Conservation (phyloP, 2,329 filamentous ascomycete species). For the Phyllosticta citrichinensis region DNA sequence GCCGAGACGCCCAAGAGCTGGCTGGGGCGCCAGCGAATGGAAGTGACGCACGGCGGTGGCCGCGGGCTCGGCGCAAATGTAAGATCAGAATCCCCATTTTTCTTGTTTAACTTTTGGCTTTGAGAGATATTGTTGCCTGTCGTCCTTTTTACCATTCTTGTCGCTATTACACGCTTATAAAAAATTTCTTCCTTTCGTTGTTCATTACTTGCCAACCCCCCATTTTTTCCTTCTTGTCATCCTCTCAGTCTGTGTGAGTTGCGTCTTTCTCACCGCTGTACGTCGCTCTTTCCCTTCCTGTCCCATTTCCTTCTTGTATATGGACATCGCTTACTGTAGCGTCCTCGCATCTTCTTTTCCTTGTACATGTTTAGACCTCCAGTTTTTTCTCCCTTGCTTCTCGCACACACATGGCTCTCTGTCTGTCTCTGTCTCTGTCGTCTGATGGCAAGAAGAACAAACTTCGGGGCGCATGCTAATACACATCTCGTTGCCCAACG, state of each 20-base stretch:
- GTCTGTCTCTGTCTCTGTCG: not conserved
- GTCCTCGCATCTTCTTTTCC: not conserved
- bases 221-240: not conserved
- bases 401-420: not conserved
- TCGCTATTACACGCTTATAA: not conserved
- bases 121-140: not conserved
- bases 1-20: slow-evolving; percentile 70
- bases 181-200: not conserved
- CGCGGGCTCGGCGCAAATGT: slow-evolving; percentile 8
- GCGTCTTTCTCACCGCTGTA: not conserved
- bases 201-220: not conserved
- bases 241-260: not conserved
- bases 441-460: not conserved
- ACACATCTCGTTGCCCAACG: not conserved
- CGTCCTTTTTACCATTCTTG: not conserved
- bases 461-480: not conserved
- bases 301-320: not conserved
- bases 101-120: not conserved
- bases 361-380: not conserved
- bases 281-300: not conserved
- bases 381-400: not conserved
- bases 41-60: slow-evolving; percentile 7
- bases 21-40: slow-evolving; percentile 65
- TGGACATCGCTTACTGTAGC: not conserved
- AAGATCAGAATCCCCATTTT: not conserved